Evolutionary conservation across 768 basidiomycete species (phyloP), one percentile per base, ranked within the genome.

Genomic region (Podaxis mareebaensis): DNA sequence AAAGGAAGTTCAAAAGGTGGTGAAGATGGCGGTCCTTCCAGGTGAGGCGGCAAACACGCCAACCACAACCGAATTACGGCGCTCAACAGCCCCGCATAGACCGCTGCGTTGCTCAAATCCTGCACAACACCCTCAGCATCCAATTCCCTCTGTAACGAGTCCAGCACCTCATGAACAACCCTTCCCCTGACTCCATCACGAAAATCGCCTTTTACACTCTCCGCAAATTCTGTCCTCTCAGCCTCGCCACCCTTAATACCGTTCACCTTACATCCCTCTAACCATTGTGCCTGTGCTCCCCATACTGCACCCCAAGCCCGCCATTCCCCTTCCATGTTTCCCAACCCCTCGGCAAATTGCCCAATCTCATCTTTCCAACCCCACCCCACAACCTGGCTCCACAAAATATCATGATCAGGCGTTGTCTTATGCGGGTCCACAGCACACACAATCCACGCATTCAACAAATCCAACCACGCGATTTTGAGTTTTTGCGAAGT

Each of bases 361-460:
- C 82, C 69, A 7, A 88, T 67, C 33, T 90, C 86, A 0, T 80
- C 79, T 17, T 77, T 80, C 92, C 94, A 96, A 0, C 81, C 85
- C 87, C 90, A 92, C 2, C 85, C 87, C n/a, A 79, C 75, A 10
- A 96, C 78, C 69, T 95, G 93, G 60, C 89, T 92, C 96, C 96
- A 99, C 8, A 91, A 75, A 54, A 98, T 86, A 58, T 92, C 93
- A 73, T 99, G 96, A 7, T 80, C 81, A 0, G 94, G 94, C 2
- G 87, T 90, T 6, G 94, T 96, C 60, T 82, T 80, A 71, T 99
- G 96, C 5, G 96, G 96, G 69, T 99, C 91, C n/a, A 86, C 83
- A 0, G 95, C 93, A 67, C 93, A 96, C 3, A 84, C 78, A 5
- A 80, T 89, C 95, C 95, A 98, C 0, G 81, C 77, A 63, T 85